Evolutionary conservation across 2,329 filamentous ascomycete species (phyloP), one percentile per base, ranked within the genome.

Genomic region (Pyrenophora seminiperda): DNA sequence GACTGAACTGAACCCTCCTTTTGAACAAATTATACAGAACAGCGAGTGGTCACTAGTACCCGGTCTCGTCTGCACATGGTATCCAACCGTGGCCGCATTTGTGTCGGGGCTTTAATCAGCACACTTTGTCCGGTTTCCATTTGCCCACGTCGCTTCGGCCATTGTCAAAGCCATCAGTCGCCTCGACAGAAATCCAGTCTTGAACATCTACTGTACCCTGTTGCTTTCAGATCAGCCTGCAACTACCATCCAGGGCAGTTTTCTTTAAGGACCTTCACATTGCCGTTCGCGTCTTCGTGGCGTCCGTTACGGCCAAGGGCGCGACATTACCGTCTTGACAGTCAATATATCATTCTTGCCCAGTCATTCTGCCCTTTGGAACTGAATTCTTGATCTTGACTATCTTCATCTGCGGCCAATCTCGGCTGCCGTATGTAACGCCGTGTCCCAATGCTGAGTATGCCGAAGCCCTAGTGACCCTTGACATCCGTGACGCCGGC

Each of bases 381-480:
- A 47, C 32, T 36, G 43, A 46, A 43, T 37, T 60, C 58, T 66
- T 60, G 20, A 56, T 59, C 60, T 66, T 55, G 48, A 66, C 61
- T 62, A 57, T 61, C 53, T 63, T 65, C 61, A 64, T 62, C 48
- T 59, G 55, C 46, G 47, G 41, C 48, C 53, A 47, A 42, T 48
- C 53, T 53, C 41, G 43, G 41, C 42, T 53, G 53, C 50, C 51
- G 53, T 41, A 48, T 53, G 38, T 52, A 65, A 66, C 63, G 62
- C 65, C 63, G 47, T 53, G 41, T 53, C 54, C 58, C 59, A 56
- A 65, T 64, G 61, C 62, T 61, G 60, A 48, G 29, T 41, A 41
- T 50, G 41, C 45, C 37, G 48, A 47, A 44, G 41, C 56, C 50
- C 55, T 56, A 37, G 27, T 51, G 48, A 39, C 42, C 55, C 45